Evolutionary conservation across 257 asterid genomes (phyloP).

Genomic region (Linderniella brevidens): DNA sequence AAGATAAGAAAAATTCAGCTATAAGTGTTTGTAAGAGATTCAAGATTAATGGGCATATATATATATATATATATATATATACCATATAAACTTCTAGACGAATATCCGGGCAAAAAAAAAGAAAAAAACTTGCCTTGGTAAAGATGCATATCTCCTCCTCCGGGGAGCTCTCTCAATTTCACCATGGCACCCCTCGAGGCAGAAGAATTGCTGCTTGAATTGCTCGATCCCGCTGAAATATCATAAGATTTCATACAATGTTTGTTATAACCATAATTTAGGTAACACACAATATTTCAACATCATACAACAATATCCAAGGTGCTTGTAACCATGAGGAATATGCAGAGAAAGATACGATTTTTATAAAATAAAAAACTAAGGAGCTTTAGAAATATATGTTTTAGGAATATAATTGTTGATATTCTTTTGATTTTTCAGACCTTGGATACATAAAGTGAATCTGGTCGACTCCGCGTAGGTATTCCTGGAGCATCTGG

Average conservation of each 20-base stretch:
- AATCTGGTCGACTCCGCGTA: constrained; percentile 72
- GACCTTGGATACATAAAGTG: constrained; percentile 99
- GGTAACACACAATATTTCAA: neutral
- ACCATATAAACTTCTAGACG: neutral
- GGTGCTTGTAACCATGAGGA: no score
- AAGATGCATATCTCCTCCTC: constrained; percentile 70
- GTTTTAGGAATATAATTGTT: neutral
- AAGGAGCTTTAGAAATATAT: neutral
- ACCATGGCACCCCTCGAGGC: constrained; percentile 64
- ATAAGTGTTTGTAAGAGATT: neutral
- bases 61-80: constrained; percentile 1
- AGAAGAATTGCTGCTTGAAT: constrained; percentile 76
- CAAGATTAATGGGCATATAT: neutral
- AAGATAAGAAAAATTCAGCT: neutral
- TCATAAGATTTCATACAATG: neutral
- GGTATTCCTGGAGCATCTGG: constrained; percentile 96
- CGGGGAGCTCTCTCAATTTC: constrained; percentile 44
- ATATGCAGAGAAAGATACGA: neutral
- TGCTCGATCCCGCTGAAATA: constrained; percentile 71
- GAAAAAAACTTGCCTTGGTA: constrained; percentile 49
- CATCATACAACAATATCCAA: neutral
- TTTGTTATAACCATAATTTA: neutral
- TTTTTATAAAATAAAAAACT: neutral
- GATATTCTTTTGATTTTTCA: constrained; percentile 9
- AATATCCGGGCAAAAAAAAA: neutral